These are phyloP conservation scores for Rutstroemia sp. DNA, from an alignment of 2,329 filamentous ascomycete genomes.

Conservation along the genomic window DNA sequence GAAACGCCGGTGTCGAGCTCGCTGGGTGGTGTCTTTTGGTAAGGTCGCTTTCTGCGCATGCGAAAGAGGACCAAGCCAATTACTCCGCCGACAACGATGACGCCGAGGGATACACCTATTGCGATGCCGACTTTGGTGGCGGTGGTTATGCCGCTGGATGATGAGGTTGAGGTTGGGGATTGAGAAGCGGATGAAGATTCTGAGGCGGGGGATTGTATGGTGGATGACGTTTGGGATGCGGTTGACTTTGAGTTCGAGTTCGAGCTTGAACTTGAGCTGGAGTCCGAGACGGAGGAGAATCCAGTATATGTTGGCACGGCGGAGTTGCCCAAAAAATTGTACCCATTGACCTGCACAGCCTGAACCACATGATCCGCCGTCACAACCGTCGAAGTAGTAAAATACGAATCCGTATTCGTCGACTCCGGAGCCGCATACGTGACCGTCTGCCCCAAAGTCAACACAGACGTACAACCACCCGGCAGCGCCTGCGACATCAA, in stretches of 20 bases:
- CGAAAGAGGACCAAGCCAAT: not conserved
- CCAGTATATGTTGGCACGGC: not conserved
- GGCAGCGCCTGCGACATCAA: not conserved
- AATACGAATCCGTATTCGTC: not conserved
- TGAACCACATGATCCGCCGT: not conserved
- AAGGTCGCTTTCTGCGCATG: too few relatives aligned
- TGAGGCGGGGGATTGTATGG: not conserved
- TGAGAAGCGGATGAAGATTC: not conserved
- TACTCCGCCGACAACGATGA: not conserved
- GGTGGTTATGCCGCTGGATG: not conserved
- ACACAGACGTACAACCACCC: not conserved
- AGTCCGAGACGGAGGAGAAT: not conserved
- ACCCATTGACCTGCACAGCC: constrained; percentile 5
- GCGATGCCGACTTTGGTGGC: not conserved
- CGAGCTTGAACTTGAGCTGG: not conserved
- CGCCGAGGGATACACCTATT: not conserved
- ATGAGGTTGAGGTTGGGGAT: not conserved
- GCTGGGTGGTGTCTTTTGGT: too few relatives aligned
- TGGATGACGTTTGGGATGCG: not conserved
- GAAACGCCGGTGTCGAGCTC: too few relatives aligned
- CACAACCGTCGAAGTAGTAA: not conserved
- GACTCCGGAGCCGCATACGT: not conserved
- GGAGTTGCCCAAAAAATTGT: constrained; percentile 3
- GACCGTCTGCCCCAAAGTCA: not conserved
- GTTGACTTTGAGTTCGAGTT: not conserved